Evolutionary conservation across 371 early-diverging fungal species (phyloP).

Genomic region (Mycotypha africana): DNA sequence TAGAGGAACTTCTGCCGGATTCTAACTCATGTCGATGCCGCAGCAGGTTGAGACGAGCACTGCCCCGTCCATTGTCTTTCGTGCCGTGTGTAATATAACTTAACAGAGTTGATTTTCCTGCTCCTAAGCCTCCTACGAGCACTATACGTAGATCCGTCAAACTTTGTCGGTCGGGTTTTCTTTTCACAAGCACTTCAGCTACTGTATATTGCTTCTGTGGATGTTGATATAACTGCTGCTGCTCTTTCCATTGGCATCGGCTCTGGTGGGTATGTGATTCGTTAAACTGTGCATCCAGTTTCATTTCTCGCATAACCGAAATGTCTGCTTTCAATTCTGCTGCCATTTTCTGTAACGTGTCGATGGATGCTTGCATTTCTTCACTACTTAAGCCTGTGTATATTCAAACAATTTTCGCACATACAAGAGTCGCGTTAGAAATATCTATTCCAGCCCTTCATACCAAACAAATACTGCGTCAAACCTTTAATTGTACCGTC

Average conservation of each 20-base stretch:
- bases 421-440: too few relatives aligned
- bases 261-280: slow-evolving; percentile 3
- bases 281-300: background rate
- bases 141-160: slow-evolving; percentile 80
- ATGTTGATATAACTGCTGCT: too few relatives aligned
- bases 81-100: slow-evolving; percentile 79
- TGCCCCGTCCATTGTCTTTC: slow-evolving; percentile 85
- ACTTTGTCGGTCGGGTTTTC: slow-evolving; percentile 24
- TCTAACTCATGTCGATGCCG: slow-evolving; percentile 91
- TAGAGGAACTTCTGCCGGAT: slow-evolving; percentile 84
- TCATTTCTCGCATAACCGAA: slow-evolving; percentile 36
- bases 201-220: slow-evolving; percentile 33
- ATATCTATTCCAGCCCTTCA: too few relatives aligned
- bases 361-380: slow-evolving; percentile 59
- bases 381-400: slow-evolving; percentile 31
- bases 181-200: slow-evolving; percentile 61
- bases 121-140: slow-evolving; percentile 76
- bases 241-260: too few relatives aligned
- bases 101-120: slow-evolving; percentile 84
- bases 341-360: slow-evolving; percentile 64
- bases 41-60: slow-evolving; percentile 77
- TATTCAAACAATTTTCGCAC: too few relatives aligned
- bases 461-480: too few relatives aligned
- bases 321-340: slow-evolving; percentile 50
- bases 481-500: slow-evolving; percentile 83